Conservation (phyloP, 345 rosid genomes). For the Viola odorata region DNA sequence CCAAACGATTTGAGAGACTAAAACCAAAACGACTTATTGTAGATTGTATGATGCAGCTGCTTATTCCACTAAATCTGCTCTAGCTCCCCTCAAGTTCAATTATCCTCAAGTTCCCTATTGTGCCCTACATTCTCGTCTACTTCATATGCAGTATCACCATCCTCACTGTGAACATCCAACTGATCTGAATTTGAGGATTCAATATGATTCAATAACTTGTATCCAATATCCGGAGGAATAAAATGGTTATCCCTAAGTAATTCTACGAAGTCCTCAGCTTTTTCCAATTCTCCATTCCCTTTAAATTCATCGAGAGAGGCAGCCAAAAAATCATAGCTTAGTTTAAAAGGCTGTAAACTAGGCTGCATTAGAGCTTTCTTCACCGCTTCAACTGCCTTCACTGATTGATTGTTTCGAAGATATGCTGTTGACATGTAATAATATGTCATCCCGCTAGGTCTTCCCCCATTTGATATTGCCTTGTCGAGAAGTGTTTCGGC, state of each 20-base stretch:
- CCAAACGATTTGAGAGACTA: background rate
- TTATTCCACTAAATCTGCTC: too few relatives aligned
- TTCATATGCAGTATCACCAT: too few relatives aligned
- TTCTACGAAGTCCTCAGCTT: background rate
- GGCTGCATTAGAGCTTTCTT: conserved; percentile 9
- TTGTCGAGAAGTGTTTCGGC: background rate
- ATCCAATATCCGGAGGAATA: too few relatives aligned
- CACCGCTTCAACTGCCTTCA: conserved; percentile 16
- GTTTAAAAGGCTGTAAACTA: conserved; percentile 2
- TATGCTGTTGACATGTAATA: conserved; percentile 9
- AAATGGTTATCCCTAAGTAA: background rate
- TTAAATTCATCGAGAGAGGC: background rate
- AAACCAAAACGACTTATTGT: too few relatives aligned
- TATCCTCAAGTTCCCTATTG: too few relatives aligned
- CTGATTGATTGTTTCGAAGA: conserved; percentile 1
- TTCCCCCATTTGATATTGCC: background rate
- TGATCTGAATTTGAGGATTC: too few relatives aligned
- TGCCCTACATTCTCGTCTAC: too few relatives aligned
- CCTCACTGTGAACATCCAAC: too few relatives aligned
- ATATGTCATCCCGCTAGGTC: background rate
- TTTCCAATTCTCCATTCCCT: background rate
- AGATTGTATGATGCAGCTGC: too few relatives aligned
- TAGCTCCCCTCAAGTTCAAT: too few relatives aligned
- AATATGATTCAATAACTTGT: too few relatives aligned
- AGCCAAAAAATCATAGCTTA: background rate